Evolutionary conservation across 2,329 filamentous ascomycete genomes (phyloP).

Genomic region (Didymosphaeria variabile): DNA sequence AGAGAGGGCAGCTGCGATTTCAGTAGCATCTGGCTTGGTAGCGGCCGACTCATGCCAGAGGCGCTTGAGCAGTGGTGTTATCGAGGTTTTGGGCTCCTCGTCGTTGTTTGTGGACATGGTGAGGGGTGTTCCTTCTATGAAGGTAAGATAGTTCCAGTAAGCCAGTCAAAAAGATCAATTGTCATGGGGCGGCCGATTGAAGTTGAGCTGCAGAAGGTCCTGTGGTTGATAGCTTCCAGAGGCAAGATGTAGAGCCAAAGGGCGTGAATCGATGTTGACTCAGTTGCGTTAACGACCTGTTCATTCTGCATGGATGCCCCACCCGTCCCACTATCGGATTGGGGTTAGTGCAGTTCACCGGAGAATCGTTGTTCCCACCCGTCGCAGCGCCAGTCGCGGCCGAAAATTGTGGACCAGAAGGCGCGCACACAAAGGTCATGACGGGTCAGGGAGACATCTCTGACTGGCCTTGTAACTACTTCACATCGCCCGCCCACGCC

Average conservation of each 20-base stretch:
- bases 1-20: conserved; percentile 89
- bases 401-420: conserved; percentile 9
- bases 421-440: conserved; percentile 35
- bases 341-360: not conserved
- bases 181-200: not conserved
- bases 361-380: not conserved
- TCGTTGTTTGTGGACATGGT: conserved; percentile 36
- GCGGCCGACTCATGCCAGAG: conserved; percentile 68
- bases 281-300: not conserved
- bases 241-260: not conserved
- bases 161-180: conserved; percentile 5
- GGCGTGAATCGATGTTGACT: not conserved
- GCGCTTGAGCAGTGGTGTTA: conserved; percentile 76
- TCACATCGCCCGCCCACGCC: conserved; percentile 35
- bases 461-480: conserved; percentile 48
- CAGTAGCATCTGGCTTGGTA: conserved; percentile 67
- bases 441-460: conserved; percentile 49
- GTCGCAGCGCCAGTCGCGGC: too few relatives aligned
- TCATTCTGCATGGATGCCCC: too few relatives aligned
- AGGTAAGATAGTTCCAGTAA: not conserved
- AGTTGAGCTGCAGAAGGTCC: not conserved
- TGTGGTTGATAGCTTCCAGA: too few relatives aligned
- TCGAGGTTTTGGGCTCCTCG: conserved; percentile 55
- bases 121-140: not conserved
- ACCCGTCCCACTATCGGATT: not conserved